phyloP scores from a whole-genome alignment of 2,329 filamentous ascomycete genomes.

The Aureobasidium subglaciale region DNA sequence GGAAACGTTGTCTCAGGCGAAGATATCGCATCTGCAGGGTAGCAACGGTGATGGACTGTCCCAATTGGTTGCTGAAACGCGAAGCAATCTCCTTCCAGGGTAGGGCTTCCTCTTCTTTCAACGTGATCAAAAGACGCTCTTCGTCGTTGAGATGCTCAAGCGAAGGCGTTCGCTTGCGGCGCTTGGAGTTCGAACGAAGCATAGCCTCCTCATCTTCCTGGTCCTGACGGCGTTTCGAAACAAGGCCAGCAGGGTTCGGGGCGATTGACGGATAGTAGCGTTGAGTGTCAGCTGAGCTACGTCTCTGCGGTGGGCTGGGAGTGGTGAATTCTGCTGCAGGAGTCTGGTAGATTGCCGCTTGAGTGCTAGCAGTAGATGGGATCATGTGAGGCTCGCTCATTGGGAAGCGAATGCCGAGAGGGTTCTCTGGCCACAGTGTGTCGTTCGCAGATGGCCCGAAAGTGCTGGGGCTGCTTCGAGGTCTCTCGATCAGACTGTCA shows the following conservation, averaged over 20 bases:
- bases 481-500: slow-evolving; percentile 6
- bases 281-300: slow-evolving; percentile 21
- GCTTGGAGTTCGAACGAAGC: slow-evolving; percentile 28
- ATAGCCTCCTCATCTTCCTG: slow-evolving; percentile 30
- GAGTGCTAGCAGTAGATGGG: neutral
- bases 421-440: slow-evolving; percentile 32
- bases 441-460: slow-evolving; percentile 29
- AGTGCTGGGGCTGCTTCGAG: slow-evolving; percentile 11
- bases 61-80: slow-evolving; percentile 42
- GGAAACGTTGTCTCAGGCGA: slow-evolving; percentile 43
- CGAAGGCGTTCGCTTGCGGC: slow-evolving; percentile 34
- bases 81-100: slow-evolving; percentile 50
- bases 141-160: slow-evolving; percentile 39
- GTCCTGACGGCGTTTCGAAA: slow-evolving; percentile 34
- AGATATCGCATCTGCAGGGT: slow-evolving; percentile 50
- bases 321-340: slow-evolving; percentile 23
- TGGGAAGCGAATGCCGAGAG: slow-evolving; percentile 36
- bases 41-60: slow-evolving; percentile 41
- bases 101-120: slow-evolving; percentile 47
- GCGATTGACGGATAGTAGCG: slow-evolving; percentile 38
- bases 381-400: slow-evolving; percentile 1
- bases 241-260: slow-evolving; percentile 33
- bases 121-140: slow-evolving; percentile 42
- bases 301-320: slow-evolving; percentile 20
- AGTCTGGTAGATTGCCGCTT: slow-evolving; percentile 3